phyloP scores from a whole-genome alignment of 441 rosid genomes.

The Corymbia calophylla region DNA sequence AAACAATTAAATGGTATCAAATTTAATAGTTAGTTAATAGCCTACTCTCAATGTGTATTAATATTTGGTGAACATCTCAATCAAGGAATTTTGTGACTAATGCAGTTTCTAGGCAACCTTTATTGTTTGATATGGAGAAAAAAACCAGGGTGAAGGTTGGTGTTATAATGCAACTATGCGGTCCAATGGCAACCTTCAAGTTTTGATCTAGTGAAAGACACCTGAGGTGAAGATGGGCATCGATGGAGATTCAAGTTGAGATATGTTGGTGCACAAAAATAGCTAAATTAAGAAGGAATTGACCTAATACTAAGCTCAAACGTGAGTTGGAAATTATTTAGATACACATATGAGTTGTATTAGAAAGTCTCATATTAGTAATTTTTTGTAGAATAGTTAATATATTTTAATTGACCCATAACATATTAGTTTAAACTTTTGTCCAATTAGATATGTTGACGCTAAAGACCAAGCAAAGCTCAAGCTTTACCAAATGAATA shows the following conservation, averaged over 20 bases:
- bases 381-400: too few species aligned
- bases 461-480: not conserved
- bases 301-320: not conserved
- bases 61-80: not conserved
- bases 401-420: too few species aligned
- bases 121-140: not conserved
- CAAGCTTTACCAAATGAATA: not conserved
- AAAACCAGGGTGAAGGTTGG: not conserved
- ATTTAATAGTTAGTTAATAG: not conserved
- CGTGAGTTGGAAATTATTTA: not conserved
- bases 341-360: fast-evolving
- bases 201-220: not conserved
- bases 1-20: not conserved
- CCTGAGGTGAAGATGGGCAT: not conserved
- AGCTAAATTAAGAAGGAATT: too few species aligned
- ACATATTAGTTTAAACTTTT: too few species aligned
- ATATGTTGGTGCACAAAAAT: not conserved
- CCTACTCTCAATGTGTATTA: fast-evolving
- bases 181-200: fast-evolving
- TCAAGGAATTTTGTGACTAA: fast-evolving
- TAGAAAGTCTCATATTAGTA: not conserved
- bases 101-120: not conserved
- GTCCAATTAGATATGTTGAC: not conserved
- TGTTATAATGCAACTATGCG: fast-evolving
- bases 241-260: not conserved